These are phyloP conservation scores for Purshia tridentata DNA, from an alignment of 306 rosid genomes.

Conservation along the genomic window DNA sequence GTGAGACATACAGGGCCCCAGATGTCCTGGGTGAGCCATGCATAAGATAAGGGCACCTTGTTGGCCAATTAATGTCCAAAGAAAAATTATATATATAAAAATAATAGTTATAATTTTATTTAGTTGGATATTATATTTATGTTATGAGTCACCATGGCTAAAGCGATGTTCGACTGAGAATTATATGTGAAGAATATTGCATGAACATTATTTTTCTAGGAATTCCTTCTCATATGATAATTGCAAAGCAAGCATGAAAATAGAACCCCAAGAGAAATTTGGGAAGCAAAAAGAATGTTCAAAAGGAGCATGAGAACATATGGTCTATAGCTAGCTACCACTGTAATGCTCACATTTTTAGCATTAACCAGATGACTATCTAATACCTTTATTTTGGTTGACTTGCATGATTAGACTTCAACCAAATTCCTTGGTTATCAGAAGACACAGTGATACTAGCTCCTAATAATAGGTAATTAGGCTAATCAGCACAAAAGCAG, in stretches of 20 bases:
- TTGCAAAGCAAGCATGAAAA: background rate
- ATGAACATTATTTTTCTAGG: no score
- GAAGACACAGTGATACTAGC: background rate
- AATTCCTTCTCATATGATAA: no score
- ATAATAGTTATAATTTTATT: no score
- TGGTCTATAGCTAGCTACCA: background rate
- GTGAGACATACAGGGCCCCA: background rate
- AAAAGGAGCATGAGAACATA: background rate
- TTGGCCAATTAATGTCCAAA: slow-evolving; percentile 14
- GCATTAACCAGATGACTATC: background rate
- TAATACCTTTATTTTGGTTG: no score
- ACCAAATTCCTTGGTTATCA: background rate
- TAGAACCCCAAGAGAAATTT: slow-evolving; percentile 1
- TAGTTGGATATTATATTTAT: background rate
- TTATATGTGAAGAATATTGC: no score
- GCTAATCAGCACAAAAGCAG: background rate
- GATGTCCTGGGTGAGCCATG: background rate
- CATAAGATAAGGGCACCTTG: slow-evolving; percentile 10
- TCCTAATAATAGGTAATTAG: background rate
- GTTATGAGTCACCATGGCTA: background rate
- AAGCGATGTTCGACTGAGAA: background rate
- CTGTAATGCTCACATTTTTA: background rate
- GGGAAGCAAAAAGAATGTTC: background rate
- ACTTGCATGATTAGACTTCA: background rate
- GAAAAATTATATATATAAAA: background rate